Evolutionary conservation across 345 rosid genomes (phyloP).

Genomic region (Arabidopsis suecica): DNA sequence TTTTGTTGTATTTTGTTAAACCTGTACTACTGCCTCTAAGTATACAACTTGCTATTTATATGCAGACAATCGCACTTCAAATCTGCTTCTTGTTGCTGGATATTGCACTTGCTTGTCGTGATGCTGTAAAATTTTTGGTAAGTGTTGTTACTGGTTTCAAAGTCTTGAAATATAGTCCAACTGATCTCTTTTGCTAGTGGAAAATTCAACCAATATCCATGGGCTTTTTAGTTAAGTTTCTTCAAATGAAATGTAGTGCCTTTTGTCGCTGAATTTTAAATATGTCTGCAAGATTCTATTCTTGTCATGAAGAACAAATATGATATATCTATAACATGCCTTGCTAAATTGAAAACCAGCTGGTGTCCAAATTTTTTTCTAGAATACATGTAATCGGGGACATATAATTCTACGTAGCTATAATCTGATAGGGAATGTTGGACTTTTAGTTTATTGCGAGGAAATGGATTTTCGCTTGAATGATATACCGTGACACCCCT

Average conservation of each 20-base stretch:
- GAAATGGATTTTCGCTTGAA: background rate
- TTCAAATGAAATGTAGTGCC: slow-evolving; percentile 7
- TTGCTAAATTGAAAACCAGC: background rate
- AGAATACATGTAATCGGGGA: slow-evolving; percentile 1
- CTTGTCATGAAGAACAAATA: slow-evolving; percentile 5
- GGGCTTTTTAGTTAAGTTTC: background rate
- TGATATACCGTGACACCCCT: background rate
- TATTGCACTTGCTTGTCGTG: slow-evolving; percentile 78
- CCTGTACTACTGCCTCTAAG: slow-evolving; percentile 31
- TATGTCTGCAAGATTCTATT: background rate
- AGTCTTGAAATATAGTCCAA: background rate
- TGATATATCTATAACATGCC: slow-evolving; percentile 19
- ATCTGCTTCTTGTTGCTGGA: slow-evolving; percentile 88
- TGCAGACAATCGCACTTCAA: slow-evolving; percentile 87
- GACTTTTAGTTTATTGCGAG: background rate
- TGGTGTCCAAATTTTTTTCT: slow-evolving; percentile 4
- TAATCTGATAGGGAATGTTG: slow-evolving; percentile 19
- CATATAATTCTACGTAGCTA: slow-evolving; percentile 2
- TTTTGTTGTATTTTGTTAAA: slow-evolving; percentile 11
- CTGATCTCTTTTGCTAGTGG: slow-evolving; percentile 15
- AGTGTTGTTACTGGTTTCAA: slow-evolving; percentile 43
- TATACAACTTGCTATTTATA: slow-evolving; percentile 31
- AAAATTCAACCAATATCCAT: background rate
- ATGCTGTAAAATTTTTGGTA: slow-evolving; percentile 83
- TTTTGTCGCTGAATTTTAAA: background rate